These are phyloP conservation scores for Erysimum pusillum DNA, from an alignment of 441 rosid species.

Conservation along the genomic window DNA sequence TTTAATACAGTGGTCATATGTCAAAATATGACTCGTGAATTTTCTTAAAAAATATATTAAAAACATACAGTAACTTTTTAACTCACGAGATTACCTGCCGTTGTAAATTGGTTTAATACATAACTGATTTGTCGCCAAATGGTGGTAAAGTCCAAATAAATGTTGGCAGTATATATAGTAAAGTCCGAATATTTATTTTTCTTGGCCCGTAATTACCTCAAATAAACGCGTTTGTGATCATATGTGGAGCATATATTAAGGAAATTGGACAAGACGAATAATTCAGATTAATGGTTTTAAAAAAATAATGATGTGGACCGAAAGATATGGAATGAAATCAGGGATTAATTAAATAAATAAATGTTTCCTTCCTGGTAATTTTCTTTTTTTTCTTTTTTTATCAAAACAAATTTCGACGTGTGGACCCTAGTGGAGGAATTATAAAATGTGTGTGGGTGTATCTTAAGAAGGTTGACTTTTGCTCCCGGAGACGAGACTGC, in stretches of 20 bases:
- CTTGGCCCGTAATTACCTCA: conserved; percentile 38
- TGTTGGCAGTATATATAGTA: not conserved
- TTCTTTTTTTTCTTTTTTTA: too few species aligned
- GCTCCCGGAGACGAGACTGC: conserved; percentile 33
- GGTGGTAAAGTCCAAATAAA: conserved; percentile 22
- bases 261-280: conserved; percentile 31
- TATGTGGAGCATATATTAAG: conserved; percentile 31
- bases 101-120: not conserved
- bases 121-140: conserved; percentile 24
- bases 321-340: conserved; percentile 41
- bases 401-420: conserved; percentile 22
- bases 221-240: conserved; percentile 40
- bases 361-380: not conserved
- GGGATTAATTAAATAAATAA: conserved; percentile 12
- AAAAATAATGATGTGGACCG: conserved; percentile 29
- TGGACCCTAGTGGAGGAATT: conserved; percentile 39
- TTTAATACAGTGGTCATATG: conserved; percentile 3
- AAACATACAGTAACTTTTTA: not conserved
- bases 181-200: not conserved
- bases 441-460: conserved; percentile 39
- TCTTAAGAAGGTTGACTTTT: conserved; percentile 48
- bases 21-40: not conserved
- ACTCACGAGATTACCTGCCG: conserved; percentile 9
- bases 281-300: conserved; percentile 5
- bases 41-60: not conserved